Base-by-base conservation (phyloP, 2,329 filamentous ascomycete genomes). In the Fusarium sp. region DNA sequence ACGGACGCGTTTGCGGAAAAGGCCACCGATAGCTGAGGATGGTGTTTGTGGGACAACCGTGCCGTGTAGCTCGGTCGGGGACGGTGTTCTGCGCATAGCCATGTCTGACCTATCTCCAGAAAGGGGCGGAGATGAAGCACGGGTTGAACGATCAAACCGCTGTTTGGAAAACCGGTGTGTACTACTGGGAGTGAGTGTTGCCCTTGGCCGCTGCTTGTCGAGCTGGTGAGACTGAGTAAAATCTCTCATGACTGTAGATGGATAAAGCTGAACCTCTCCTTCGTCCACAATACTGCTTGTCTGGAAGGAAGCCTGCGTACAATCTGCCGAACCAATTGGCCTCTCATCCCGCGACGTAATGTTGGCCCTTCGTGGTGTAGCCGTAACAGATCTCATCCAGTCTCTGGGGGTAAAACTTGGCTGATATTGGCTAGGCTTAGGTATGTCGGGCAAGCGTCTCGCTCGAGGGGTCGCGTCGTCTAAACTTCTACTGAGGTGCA, bases 1-100 rank as follows among this genome's bases (percentile, higher is more conserved):
- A 37, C 67, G 69, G 23, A 62, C 62, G 33, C 70, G 68, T 35
- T 71, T 76, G 20, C 74, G 73, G 41, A 77, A 73, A 9, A 77
- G 51, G 25, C 55, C 67, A 6, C 71, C 53, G 14, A 77, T 63
- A 2, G 68, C 44, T 1, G 75, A 71, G 13, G 73, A 67, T 19
- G 75, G 70, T n/a, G 67, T 72, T 37, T 64, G 64, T 25, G 45
- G 50, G 17, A 56, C 33, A 10, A 37, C 43, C 13, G 45, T 46
- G 20, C 49, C 61, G 6, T 45, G 53, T 9, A 46, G 47, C 32
- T 54, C 27, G 6, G 59, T 54, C 23, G 68, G 64, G 20, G 66
- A 62, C 15, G 61, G 56, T 7, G 62, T 68, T 43, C 41, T 46
- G 20, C 39, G 40, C 19, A 43, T 40, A 15, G 20, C 14, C 30